phyloP scores from a whole-genome alignment of 305 asterid genomes.

The Striga hermonthica region DNA sequence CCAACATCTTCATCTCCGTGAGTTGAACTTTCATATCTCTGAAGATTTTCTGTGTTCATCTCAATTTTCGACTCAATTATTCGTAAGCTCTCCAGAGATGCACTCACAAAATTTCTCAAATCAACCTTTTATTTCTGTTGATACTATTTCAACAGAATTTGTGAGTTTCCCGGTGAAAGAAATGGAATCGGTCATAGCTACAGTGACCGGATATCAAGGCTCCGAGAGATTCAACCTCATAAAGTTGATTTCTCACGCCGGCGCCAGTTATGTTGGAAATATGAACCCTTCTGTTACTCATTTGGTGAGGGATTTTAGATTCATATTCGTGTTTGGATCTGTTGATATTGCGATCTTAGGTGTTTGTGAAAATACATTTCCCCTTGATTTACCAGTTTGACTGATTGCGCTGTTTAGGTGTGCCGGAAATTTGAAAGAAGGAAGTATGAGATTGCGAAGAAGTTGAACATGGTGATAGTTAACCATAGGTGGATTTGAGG shows the following conservation, averaged over 20 bases:
- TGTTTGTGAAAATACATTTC: not conserved
- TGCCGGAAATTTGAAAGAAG: slow-evolving; percentile 84
- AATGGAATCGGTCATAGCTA: slow-evolving; percentile 57
- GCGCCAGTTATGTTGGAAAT: slow-evolving; percentile 61
- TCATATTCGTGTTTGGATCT: not conserved
- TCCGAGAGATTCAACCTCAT: slow-evolving; percentile 65
- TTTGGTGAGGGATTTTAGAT: slow-evolving; percentile 39
- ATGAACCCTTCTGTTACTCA: slow-evolving; percentile 53
- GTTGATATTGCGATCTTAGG: not conserved
- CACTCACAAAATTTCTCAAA: not conserved
- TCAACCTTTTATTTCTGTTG: not conserved
- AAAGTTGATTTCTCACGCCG: slow-evolving; percentile 50
- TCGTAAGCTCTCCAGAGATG: not conserved
- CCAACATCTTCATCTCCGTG: slow-evolving; percentile 29
- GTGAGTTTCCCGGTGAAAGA: slow-evolving; percentile 30
- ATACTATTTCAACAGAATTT: slow-evolving; percentile 16
- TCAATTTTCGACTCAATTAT: not conserved
- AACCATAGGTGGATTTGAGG: slow-evolving; percentile 78
- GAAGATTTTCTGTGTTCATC: slow-evolving; percentile 11
- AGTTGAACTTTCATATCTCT: slow-evolving; percentile 20
- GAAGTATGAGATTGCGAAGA: slow-evolving; percentile 66
- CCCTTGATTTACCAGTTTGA: slow-evolving; percentile 18
- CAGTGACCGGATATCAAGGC: slow-evolving; percentile 75
- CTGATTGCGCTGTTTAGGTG: slow-evolving; percentile 48
- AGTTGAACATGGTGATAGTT: slow-evolving; percentile 44